Base-by-base conservation (phyloP, 768 basidiomycete species). In the Boletus rufocinnamomeus region DNA sequence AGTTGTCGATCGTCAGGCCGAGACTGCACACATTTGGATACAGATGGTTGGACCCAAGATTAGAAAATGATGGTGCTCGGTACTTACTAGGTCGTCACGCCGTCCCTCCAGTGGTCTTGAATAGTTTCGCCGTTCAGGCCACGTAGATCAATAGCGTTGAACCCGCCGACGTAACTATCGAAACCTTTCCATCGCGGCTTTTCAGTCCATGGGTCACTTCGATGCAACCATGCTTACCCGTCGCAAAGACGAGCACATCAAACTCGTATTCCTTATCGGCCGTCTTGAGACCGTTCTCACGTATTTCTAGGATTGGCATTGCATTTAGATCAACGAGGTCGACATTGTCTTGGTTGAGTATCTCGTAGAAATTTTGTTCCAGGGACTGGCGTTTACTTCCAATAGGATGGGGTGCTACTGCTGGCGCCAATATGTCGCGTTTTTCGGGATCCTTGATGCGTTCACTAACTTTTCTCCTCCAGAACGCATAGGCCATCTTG, bases 181-280 rank as follows among this genome's bases (percentile, higher is more conserved):
- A 65, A 65, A 0, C 64, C 64, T 66, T 34, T 28, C 17, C 51
- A 40, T 28, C 14, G 3, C 17, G 6, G 19, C 2, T 3, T 9
- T 28, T 51, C 17, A 47, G 41, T 19, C 16, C 16, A n/a, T 27
- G 14, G 0, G 11, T 50, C 38, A 13, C 30, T 6, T 3, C 37
- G 2, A 21, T 7, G 6, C 16, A 21, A 4, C 19, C 4, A 4
- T 30, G 3, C 54, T 9, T 38, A 65, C 64, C 63, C 27, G 63
- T 62, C n/a, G 64, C 64, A 38, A 66, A 41, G 35, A 62, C 4
- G 21, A 65, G 53, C 9, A 62, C 57, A n/a, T 65, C 63, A 8
- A 59, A 19, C 11, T 62, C 52, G 23, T 62, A 52, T 37, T 62
- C 48, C 46, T 32, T 56, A 23, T 56, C 9, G 2, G 40, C 8